Conservation (phyloP, 1,284 basidiomycete species). For the Malassezia globosa region DNA sequence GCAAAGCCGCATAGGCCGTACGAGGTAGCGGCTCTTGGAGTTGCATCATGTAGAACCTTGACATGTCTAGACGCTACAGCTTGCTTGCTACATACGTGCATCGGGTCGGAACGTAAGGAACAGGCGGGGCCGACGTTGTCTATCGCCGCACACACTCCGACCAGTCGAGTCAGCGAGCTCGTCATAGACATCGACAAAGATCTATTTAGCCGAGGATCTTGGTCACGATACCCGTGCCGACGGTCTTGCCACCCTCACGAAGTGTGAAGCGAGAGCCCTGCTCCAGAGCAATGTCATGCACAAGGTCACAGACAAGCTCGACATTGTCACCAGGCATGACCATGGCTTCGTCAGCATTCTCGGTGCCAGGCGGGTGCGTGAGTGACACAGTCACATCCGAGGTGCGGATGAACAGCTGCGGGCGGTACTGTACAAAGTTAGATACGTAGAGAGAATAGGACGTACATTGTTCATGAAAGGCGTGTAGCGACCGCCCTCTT, state of each 20-base stretch:
- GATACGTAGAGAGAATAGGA: background rate
- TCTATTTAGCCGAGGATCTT: constrained; percentile 29
- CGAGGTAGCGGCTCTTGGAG: too few species aligned
- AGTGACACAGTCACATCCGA: constrained; percentile 81
- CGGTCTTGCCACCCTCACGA: constrained; percentile 86
- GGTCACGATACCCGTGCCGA: constrained; percentile 45
- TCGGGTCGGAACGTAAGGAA: too few species aligned
- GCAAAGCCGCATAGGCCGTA: too few species aligned
- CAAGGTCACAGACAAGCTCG: constrained; percentile 75
- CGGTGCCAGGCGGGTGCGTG: constrained; percentile 68
- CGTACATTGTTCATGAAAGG: constrained; percentile 76
- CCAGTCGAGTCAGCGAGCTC: background rate
- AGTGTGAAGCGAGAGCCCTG: constrained; percentile 90
- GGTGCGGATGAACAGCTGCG: constrained; percentile 91
- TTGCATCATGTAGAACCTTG: too few species aligned
- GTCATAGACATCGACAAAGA: background rate
- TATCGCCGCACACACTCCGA: too few species aligned
- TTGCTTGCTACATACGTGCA: background rate
- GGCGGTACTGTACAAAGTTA: constrained; percentile 59
- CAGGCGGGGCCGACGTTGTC: too few species aligned
- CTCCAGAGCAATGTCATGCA: constrained; percentile 83
- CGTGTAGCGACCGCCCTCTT: constrained; percentile 94
- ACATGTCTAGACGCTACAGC: background rate
- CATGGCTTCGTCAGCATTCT: constrained; percentile 52
- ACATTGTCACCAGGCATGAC: constrained; percentile 99